These are phyloP conservation scores for Phascolomyces articulosus DNA, from an alignment of 371 early-diverging fungal genomes.

Conservation along the genomic window DNA sequence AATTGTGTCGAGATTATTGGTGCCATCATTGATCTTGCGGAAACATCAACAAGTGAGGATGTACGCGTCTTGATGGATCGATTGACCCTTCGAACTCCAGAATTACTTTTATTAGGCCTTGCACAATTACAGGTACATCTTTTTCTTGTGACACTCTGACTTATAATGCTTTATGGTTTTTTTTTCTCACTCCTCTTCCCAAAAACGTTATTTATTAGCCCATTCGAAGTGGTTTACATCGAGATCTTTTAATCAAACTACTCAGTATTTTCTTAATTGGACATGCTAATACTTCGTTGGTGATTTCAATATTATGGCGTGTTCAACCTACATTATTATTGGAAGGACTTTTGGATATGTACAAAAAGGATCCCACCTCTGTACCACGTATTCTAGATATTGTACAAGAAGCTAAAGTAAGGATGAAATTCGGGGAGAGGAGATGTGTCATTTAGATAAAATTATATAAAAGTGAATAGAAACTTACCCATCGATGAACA, in stretches of 20 bases:
- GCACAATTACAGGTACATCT: constrained; percentile 60
- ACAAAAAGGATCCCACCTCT: constrained; percentile 71
- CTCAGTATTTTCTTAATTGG: constrained; percentile 75
- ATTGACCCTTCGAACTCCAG: constrained; percentile 72
- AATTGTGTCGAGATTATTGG: constrained; percentile 78
- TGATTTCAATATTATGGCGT: constrained; percentile 77
- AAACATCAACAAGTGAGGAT: constrained; percentile 62
- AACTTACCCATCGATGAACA: neutral
- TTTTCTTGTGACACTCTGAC: no score
- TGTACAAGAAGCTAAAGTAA: constrained; percentile 81
- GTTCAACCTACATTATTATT: constrained; percentile 61
- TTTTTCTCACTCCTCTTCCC: neutral
- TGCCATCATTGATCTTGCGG: constrained; percentile 62
- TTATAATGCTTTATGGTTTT: no score
- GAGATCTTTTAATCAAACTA: constrained; percentile 67
- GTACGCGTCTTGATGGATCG: constrained; percentile 67
- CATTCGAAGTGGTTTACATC: constrained; percentile 69
- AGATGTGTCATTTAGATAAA: no score
- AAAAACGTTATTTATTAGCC: no score
- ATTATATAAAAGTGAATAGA: neutral
- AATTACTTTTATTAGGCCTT: constrained; percentile 77
- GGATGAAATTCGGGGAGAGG: no score
- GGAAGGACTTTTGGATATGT: constrained; percentile 74
- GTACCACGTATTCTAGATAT: constrained; percentile 81
- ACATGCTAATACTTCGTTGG: constrained; percentile 74